Evolutionary conservation across 805 yeast genomes (phyloP).

Genomic region (Ogataea pignaliae): DNA sequence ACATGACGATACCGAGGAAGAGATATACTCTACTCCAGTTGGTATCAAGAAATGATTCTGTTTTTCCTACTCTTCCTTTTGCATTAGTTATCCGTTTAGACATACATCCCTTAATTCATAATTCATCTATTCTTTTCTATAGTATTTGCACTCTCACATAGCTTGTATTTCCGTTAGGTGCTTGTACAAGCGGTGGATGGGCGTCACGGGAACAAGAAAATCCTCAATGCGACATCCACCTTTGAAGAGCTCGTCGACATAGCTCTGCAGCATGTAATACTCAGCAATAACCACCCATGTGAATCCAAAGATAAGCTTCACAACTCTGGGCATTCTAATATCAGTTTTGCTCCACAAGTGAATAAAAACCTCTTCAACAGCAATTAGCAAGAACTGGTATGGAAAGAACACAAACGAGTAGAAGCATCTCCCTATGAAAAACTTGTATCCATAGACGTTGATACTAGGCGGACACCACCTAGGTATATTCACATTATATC

Average conservation of each 20-base stretch:
- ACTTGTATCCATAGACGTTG: not conserved
- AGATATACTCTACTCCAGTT: too few relatives aligned
- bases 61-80: too few relatives aligned
- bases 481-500: conserved; percentile 10
- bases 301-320: conserved; percentile 6
- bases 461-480: conserved; percentile 5
- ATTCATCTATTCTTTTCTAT: too few relatives aligned
- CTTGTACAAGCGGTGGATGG: conserved; percentile 1
- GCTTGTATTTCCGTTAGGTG: too few relatives aligned
- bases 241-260: conserved; percentile 15
- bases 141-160: too few relatives aligned
- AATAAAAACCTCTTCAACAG: conserved; percentile 4
- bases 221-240: conserved; percentile 12
- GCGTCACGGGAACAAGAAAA: not conserved
- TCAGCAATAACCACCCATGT: conserved; percentile 10
- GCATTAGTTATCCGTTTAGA: too few relatives aligned
- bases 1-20: too few relatives aligned
- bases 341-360: not conserved
- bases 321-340: conserved; percentile 1
- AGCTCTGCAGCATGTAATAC: conserved; percentile 6
- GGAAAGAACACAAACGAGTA: conserved; percentile 16
- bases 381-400: conserved; percentile 9
- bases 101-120: too few relatives aligned
- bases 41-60: too few relatives aligned
- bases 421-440: conserved; percentile 8